Percentiles rank a stretch among this genome's conserved stretches.
phyloP scores from a whole-genome alignment of 176 grass and related monocot species.

The Raddia distichophylla region DNA sequence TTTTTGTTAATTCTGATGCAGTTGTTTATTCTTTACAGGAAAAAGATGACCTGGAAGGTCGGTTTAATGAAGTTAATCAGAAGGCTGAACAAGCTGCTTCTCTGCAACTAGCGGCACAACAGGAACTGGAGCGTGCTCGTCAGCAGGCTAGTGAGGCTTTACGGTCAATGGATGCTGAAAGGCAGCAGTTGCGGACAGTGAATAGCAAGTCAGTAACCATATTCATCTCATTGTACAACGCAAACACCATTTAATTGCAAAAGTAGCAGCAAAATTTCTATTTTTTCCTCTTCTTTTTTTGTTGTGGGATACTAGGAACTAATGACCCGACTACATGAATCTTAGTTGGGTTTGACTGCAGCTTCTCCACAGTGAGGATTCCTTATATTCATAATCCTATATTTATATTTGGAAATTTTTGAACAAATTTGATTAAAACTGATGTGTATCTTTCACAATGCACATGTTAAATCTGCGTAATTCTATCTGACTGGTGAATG shows the following conservation, averaged over 20 bases:
- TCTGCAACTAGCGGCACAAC: conserved; percentile 66
- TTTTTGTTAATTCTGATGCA: conserved; percentile 2
- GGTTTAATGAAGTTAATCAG: conserved; percentile 65
- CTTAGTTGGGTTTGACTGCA: not conserved
- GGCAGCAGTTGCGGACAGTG: conserved; percentile 77
- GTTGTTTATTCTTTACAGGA: conserved; percentile 63
- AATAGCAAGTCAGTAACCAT: conserved; percentile 77
- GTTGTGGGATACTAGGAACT: not conserved
- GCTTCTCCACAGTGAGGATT: not conserved
- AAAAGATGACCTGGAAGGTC: conserved; percentile 91
- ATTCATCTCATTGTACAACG: conserved; percentile 19
- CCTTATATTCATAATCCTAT: not conserved
- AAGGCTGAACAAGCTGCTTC: conserved; percentile 78
- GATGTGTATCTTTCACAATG: conserved; percentile 22
- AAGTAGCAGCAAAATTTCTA: not conserved
- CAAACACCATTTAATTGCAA: conserved; percentile 1
- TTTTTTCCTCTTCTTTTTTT: not conserved
- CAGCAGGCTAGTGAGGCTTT: conserved; percentile 91
- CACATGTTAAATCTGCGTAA: conserved; percentile 28
- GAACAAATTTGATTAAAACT: conserved; percentile 2
- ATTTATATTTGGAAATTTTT: not conserved
- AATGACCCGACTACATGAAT: conserved; percentile 1
- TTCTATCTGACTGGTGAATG: conserved; percentile 33
- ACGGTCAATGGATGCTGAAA: conserved; percentile 84
- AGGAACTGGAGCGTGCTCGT: conserved; percentile 84